Base-by-base conservation (phyloP, 1,139 yeast genomes). In the Scheffersomyces segobiensis region DNA sequence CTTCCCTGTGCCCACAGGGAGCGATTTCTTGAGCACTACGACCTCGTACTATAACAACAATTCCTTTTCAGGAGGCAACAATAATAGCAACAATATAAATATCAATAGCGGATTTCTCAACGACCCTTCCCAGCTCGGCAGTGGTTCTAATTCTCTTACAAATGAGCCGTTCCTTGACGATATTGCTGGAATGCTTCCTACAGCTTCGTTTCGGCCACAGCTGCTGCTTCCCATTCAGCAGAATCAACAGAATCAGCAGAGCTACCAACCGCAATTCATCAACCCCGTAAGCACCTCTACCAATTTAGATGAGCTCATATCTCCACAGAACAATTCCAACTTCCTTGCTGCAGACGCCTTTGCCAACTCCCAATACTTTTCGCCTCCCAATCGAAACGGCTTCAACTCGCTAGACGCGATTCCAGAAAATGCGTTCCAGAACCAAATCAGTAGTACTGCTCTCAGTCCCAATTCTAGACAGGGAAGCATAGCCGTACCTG, bases 361-460 rank as follows among this genome's bases (percentile, higher is more conserved):
- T 55, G 64, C 78, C 53, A 77, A 74, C 55, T 75, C 82, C 6
- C 81, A 78, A 59, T 79, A 78, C 64, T 80, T 80, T 58, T 78
- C 82, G 1, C 83, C 83, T 3, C 74, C 79, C 5, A 70, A 67
- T 19, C 71, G 66, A 56, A 65, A 57, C 55, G 63, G 72, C 57
- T 76, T 68, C 56, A 70, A 70, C 58, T 65, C 71, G 18, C 68
- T 77, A 53, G 71, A 74, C 54, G 67, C 78, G 3, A 76, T 77
- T 51, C 77, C 78, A 2, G 80, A 77, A 60, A 72, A 70, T 60
- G 65, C 64, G 14, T 60, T 63, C 49, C 61, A 66, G 5, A 62
- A 57, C 21, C 56, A 64, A 5, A 62, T 64, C 53, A 60, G 56
- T 48, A 62, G 57, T 50, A 65, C 65, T 53, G 60, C 67, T 17